These are phyloP conservation scores for Sporothrix curviconia DNA, from an alignment of 2,329 filamentous ascomycete genomes.

Conservation along the genomic window DNA sequence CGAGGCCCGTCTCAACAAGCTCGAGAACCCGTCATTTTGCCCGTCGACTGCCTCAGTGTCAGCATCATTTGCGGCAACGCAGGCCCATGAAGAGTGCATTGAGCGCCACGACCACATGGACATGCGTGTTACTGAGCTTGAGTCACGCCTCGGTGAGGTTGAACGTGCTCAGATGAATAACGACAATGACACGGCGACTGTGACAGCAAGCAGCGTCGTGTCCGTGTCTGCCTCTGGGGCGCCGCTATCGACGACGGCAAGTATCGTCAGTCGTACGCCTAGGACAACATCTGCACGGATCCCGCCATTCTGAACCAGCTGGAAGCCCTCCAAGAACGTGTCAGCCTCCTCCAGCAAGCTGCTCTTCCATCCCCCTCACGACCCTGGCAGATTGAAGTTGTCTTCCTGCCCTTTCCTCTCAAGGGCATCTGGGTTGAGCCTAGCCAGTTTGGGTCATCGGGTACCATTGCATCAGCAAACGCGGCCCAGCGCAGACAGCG, in stretches of 20 bases:
- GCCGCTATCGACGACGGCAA: constrained; percentile 20
- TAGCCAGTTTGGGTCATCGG: constrained; percentile 38
- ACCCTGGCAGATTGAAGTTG: constrained; percentile 70
- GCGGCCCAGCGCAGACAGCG: constrained; percentile 26
- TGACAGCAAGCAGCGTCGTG: constrained; percentile 37
- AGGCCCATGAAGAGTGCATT: constrained; percentile 61
- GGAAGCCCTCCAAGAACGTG: background rate
- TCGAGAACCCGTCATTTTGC: constrained; percentile 66
- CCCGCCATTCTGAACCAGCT: constrained; percentile 46
- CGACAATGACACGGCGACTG: constrained; percentile 41
- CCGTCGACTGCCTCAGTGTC: background rate
- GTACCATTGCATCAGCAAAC: constrained; percentile 15
- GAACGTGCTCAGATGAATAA: constrained; percentile 45
- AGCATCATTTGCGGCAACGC: constrained; percentile 16
- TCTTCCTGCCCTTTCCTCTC: constrained; percentile 64
- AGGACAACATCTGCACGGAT: constrained; percentile 25
- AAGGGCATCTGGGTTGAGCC: constrained; percentile 49
- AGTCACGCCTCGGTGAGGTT: constrained; percentile 55
- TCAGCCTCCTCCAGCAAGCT: constrained; percentile 24
- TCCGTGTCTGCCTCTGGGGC: constrained; percentile 39
- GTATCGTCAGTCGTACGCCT: background rate
- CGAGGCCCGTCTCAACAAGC: constrained; percentile 56
- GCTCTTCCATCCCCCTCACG: constrained; percentile 53
- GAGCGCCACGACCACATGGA: constrained; percentile 63
- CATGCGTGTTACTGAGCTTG: constrained; percentile 61